Base-by-base conservation (phyloP, 1,284 basidiomycete genomes). In the Ustilago tritici region DNA sequence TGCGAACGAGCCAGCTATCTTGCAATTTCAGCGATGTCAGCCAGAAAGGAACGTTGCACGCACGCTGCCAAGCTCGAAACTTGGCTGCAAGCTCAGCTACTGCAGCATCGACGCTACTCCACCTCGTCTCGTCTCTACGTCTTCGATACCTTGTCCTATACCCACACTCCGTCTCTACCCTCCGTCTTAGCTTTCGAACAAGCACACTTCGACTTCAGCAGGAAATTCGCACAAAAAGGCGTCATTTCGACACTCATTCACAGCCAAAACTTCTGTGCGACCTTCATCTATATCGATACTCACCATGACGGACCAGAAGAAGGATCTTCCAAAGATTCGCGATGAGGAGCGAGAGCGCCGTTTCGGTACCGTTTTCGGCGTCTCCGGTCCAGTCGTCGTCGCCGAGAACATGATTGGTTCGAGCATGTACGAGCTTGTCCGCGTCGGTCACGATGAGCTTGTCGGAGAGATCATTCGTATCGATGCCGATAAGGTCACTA, bases 401-500 rank as follows among this genome's bases (percentile, higher is more conserved):
- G 84, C 84, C 34, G 82, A 85, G 70, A 83, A 85, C 80, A 85
- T 85, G 84, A 81, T 82, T 49, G 84, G 84, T 47, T 79, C 84
- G 31, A 76, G 78, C 71, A 85, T 85, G 84, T 85, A 85, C 84
- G 84, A 85, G 80, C 78, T 85, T 28, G 84, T 85, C 57, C 83
- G 84, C 56, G 84, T 85, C 53, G 83, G 84, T 46, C 82, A 85
- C 67, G 84, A 85, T 19, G 82, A 84, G 76, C 80, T 85, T 11
- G 84, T 85, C 57, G 84, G 84, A 19, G 84, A 85, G 68, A 85
- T 85, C 67, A 85, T 85, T 55, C 79, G 84, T 55, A 84, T 85
- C 67, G 84, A 85, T 53, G 73, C 65, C 15, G 84, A 85, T 76
- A 82, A 79, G 74, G 93, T 94, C 59, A 99, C 96, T 9, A 98